Base-by-base conservation (phyloP, 2,329 filamentous ascomycete genomes). In the Drechslerella dactyloides region DNA sequence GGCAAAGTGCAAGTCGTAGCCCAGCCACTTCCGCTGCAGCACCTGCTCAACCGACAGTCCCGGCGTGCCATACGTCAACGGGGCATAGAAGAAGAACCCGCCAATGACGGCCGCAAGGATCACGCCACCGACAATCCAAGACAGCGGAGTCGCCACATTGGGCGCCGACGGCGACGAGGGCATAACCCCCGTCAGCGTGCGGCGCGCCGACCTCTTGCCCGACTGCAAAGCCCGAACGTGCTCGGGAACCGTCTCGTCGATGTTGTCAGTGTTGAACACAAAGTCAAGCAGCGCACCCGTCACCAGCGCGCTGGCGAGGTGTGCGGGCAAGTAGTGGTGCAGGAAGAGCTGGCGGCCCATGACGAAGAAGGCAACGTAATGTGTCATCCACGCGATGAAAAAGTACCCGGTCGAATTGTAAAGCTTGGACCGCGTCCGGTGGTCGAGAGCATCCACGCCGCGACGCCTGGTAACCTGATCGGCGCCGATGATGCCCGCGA, bases 341-440 rank as follows among this genome's bases (percentile, higher is more conserved):
- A 99, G 81, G 87, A 99, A 99, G 75, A 97, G 88, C 80, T 99
- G 93, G 77, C 93, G 92, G 65, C 93, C 93, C 93, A 99, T 99
- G 74, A 97, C 87, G 82, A 88, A 99, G 84, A 99, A 99, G 58
- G 93, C 93, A 80, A 96, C 87, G 83, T 97, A 99, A 80, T 99
- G 94, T 1, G 92, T 93, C 13, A 91, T 92, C 94, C 94, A 99
- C 63, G 92, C 91, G 65, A 99, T 86, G 87, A 97, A 97, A 84
- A 99, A 96, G 86, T 99, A 99, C 23, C 94, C 94, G 0, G 94
- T 97, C 61, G 92, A 97, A 84, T 97, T 97, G 82, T 99, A 99
- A 55, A 99, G 85, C 74, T 93, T 92, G 23, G 90, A 93, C 75
- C 94, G 93, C 30, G 94, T 92, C 94, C 93, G 91, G 79, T 89